phyloP scores from a whole-genome alignment of 331 rosid genomes.

The Erythrophleum ivorense region DNA sequence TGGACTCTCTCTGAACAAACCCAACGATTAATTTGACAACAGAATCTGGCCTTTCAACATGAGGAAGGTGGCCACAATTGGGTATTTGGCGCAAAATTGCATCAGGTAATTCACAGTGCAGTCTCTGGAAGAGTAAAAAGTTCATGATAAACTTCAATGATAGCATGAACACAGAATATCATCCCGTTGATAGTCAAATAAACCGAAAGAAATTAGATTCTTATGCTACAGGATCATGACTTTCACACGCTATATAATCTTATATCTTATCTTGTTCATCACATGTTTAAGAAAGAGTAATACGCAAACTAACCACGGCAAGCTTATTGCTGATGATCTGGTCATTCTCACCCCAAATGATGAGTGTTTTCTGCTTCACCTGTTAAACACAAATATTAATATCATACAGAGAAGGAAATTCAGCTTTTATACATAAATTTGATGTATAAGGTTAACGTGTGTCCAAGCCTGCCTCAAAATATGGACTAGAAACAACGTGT shows the following conservation, averaged over 20 bases:
- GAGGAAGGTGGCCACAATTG: slow-evolving; percentile 90
- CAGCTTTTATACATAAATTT: not conserved
- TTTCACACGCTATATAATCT: slow-evolving; percentile 13
- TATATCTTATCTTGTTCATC: not conserved
- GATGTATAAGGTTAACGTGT: not conserved
- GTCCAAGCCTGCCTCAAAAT: slow-evolving; percentile 9
- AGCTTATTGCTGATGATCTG: slow-evolving; percentile 75
- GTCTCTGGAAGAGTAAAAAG: slow-evolving; percentile 57
- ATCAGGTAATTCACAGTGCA: slow-evolving; percentile 83
- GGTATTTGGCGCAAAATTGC: slow-evolving; percentile 75
- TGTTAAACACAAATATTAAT: slow-evolving; percentile 38
- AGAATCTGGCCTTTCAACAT: slow-evolving; percentile 71
- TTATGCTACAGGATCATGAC: slow-evolving; percentile 31
- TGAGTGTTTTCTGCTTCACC: slow-evolving; percentile 89
- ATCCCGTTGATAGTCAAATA: not conserved
- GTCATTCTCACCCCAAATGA: slow-evolving; percentile 97
- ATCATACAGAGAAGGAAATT: slow-evolving; percentile 21
- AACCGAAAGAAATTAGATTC: not conserved
- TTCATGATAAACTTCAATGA: slow-evolving; percentile 24
- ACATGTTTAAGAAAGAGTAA: slow-evolving; percentile 21
- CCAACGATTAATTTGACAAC: slow-evolving; percentile 66
- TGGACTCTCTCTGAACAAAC: slow-evolving; percentile 57
- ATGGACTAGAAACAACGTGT: slow-evolving; percentile 4
- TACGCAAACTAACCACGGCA: slow-evolving; percentile 74
- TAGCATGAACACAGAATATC: slow-evolving; percentile 3